A percentile compares a stretch with the other conserved stretches of the same genome.
Evolutionary conservation across 2,329 filamentous ascomycete genomes (phyloP).

Genomic region (Fusarium decemcellulare): DNA sequence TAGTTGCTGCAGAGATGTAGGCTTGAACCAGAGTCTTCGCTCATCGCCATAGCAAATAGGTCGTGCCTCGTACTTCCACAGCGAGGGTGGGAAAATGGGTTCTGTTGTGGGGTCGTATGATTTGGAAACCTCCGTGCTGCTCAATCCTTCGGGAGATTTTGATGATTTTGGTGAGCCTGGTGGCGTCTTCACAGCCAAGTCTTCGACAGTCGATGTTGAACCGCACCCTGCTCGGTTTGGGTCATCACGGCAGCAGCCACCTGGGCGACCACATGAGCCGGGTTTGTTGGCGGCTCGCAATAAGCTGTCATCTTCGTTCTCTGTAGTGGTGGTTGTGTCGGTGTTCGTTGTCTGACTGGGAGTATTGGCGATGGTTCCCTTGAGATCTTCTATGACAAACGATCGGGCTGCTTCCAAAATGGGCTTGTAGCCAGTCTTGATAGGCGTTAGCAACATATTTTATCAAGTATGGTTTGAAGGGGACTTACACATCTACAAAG

Average conservation of each 20-base stretch:
- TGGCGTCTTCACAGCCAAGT: not conserved
- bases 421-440: constrained; percentile 23
- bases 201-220: not conserved
- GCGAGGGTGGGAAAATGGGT: constrained; percentile 85
- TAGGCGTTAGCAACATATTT: not conserved
- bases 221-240: not conserved
- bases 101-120: constrained; percentile 81
- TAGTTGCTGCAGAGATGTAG: constrained; percentile 80
- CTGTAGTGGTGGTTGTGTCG: not conserved
- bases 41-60: constrained; percentile 90
- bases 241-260: constrained; percentile 19
- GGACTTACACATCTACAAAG: constrained; percentile 77
- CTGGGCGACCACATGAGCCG: constrained; percentile 16
- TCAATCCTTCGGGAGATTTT: no score
- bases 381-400: constrained; percentile 15
- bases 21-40: constrained; percentile 88
- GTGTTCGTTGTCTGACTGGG: not conserved
- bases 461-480: no score
- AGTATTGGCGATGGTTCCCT: not conserved
- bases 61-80: constrained; percentile 82
- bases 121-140: not conserved
- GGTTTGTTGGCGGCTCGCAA: not conserved
- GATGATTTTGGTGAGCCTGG: not conserved
- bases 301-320: not conserved
- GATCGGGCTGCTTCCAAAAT: constrained; percentile 17